A percentile compares a stretch with the other conserved stretches of the same genome.
These are phyloP conservation scores for Hirsutella thompsonii DNA, from an alignment of 2,329 filamentous ascomycete genomes.

Conservation along the genomic window DNA sequence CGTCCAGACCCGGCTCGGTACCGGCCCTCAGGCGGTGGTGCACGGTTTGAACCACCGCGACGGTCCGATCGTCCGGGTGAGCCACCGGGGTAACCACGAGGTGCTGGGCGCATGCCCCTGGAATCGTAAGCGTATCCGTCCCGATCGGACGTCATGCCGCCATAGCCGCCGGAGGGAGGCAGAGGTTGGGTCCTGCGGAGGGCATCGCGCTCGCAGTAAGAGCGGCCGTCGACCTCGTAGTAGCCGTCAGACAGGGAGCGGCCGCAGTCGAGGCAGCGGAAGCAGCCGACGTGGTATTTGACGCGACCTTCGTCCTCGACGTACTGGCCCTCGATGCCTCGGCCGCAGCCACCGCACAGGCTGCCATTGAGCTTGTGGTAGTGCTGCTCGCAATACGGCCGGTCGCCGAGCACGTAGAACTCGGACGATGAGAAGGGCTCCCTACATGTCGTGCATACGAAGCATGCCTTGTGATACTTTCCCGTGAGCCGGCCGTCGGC, in stretches of 20 bases:
- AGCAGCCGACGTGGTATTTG: constrained; percentile 82
- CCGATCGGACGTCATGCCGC: background rate
- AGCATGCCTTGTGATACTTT: constrained; percentile 89
- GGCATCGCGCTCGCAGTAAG: constrained; percentile 83
- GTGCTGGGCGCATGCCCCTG: background rate
- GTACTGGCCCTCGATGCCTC: constrained; percentile 88
- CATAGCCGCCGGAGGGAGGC: background rate
- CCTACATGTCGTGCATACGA: constrained; percentile 76
- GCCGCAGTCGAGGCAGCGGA: constrained; percentile 71
- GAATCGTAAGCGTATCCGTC: constrained; percentile 5
- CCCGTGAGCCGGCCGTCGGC: constrained; percentile 86
- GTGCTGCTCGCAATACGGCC: constrained; percentile 81
- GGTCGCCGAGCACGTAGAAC: constrained; percentile 83
- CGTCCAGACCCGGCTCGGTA: background rate
- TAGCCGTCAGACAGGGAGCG: constrained; percentile 70
- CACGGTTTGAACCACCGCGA: background rate
- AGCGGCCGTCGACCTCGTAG: constrained; percentile 69
- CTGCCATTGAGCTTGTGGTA: constrained; percentile 89
- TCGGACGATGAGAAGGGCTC: constrained; percentile 74
- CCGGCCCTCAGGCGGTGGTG: background rate
- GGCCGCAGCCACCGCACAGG: constrained; percentile 65
- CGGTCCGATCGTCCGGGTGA: background rate
- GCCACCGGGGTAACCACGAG: background rate
- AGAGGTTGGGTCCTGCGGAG: constrained; percentile 37
- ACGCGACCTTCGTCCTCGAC: constrained; percentile 64